Base-by-base conservation (phyloP, 2,329 filamentous ascomycete species). In the Aspergillus hortae region DNA sequence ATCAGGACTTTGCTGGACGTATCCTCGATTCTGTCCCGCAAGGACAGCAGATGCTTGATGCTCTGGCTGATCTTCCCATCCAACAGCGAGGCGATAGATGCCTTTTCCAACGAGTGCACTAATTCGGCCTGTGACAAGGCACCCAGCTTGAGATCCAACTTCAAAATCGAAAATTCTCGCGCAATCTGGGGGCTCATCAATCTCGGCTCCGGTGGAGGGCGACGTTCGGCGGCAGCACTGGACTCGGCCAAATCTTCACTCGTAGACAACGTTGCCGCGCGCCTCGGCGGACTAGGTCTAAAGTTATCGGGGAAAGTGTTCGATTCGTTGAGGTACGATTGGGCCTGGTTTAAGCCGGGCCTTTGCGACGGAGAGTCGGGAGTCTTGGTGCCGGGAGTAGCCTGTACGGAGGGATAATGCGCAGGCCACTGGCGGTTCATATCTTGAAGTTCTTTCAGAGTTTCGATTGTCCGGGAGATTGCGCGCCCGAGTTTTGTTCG, bases 1-100 rank as follows among this genome's bases (percentile, higher is more conserved):
- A 99, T 86, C 52, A 99, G 75, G 1, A 99, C 94, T 71, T 99
- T 99, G 74, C 92, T 97, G 4, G 92, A 90, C 0, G 90, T 97
- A 71, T 99, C 94, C 68, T 97, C 94, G 56, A 99, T 99, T 48
- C 94, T 86, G 60, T 97, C 94, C 54, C 91, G 86, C 32, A 99
- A 79, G 0, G 89, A 85, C 51, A 90, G 80, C 1, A 99, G 80
- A 71, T 99, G 94, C 62, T 91, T 90, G 67, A 97, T 88, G 68
- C 91, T 96, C 56, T 94, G 90, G 62, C 87, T 88, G 63, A 99
- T 96, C 73, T 96, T 96, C 23, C 91, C 92, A 69, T 97, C 92
- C 36, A 99, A 77, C 2, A 99, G 77, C 1, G 92, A 87, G 0
- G 94, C 94, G 55, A 99, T 88, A 1, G 92, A 96, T 12, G 80